These are phyloP conservation scores for Kwoniella sp. DNA, from an alignment of 768 basidiomycete genomes.

Conservation along the genomic window DNA sequence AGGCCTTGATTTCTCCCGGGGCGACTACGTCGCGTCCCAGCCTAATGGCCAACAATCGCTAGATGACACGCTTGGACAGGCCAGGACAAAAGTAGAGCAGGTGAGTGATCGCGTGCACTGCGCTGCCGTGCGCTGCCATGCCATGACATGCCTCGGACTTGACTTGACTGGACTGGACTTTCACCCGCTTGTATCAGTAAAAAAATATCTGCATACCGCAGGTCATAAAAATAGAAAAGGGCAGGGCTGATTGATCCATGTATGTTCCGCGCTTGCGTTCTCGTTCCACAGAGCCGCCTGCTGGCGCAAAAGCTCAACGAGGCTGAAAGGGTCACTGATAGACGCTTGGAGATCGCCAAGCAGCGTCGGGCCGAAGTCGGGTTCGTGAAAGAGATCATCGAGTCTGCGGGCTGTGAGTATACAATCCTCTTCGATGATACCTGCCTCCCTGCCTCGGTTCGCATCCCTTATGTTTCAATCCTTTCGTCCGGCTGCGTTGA, in stretches of 20 bases:
- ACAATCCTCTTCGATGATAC: not conserved
- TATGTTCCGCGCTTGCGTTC: not conserved
- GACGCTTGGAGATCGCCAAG: constrained; percentile 59
- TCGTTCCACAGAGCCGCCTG: constrained; percentile 64
- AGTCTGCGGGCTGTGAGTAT: constrained; percentile 44
- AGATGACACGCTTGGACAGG: constrained; percentile 68
- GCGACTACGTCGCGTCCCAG: constrained; percentile 54
- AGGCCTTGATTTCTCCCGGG: constrained; percentile 67
- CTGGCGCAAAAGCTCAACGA: constrained; percentile 65
- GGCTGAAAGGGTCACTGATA: constrained; percentile 61
- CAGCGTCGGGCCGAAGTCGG: constrained; percentile 49
- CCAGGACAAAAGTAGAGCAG: constrained; percentile 69
- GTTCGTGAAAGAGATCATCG: constrained; percentile 44
- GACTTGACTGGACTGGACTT: constrained; percentile 14
- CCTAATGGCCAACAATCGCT: constrained; percentile 61
- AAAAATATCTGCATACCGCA: too few relatives aligned
- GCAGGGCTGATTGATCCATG: too few relatives aligned
- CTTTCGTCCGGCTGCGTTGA: too few relatives aligned
- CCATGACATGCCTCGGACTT: too few relatives aligned
- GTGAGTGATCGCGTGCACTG: constrained; percentile 59
- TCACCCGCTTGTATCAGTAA: constrained; percentile 3
- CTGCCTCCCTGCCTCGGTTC: not conserved
- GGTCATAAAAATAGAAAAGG: too few relatives aligned
- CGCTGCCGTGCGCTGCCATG: not conserved
- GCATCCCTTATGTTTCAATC: not conserved